A percentile compares a stretch with the other conserved stretches of the same genome.
Evolutionary conservation across 805 yeast genomes (phyloP).

Genomic region (Zygosaccharomyces bisporus): DNA sequence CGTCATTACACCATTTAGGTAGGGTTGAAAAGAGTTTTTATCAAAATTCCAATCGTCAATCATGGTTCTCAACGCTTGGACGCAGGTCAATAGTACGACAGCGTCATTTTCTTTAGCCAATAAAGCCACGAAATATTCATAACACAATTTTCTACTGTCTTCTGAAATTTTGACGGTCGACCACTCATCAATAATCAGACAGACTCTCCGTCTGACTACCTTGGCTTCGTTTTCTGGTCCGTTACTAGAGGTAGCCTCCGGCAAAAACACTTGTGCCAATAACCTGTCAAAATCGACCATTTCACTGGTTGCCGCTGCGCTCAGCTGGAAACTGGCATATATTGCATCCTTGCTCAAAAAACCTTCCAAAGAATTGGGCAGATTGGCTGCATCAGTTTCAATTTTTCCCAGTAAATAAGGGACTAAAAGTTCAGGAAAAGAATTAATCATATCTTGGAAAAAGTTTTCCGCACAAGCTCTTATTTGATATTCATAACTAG

Average conservation of each 20-base stretch:
- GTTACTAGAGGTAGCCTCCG: slow-evolving; percentile 44
- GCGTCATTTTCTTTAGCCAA: slow-evolving; percentile 58
- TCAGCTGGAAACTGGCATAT: slow-evolving; percentile 76
- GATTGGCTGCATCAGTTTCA: slow-evolving; percentile 37
- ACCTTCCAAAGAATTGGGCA: slow-evolving; percentile 39
- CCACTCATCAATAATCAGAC: slow-evolving; percentile 81
- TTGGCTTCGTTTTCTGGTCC: slow-evolving; percentile 48
- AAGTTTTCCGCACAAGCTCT: slow-evolving; percentile 85
- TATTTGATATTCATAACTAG: slow-evolving; percentile 78
- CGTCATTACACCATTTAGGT: slow-evolving; percentile 48
- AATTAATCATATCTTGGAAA: slow-evolving; percentile 66
- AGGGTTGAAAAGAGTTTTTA: slow-evolving; percentile 64
- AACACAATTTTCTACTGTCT: slow-evolving; percentile 54
- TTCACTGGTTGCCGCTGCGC: slow-evolving; percentile 61
- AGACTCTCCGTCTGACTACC: slow-evolving; percentile 71
- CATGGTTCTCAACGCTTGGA: slow-evolving; percentile 62
- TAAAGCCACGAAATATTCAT: slow-evolving; percentile 51
- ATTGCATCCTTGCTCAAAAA: slow-evolving; percentile 73
- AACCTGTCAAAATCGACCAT: slow-evolving; percentile 66
- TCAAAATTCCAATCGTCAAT: slow-evolving; percentile 87
- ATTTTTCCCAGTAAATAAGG: slow-evolving; percentile 60
- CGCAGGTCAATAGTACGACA: slow-evolving; percentile 76
- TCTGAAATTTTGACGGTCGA: slow-evolving; percentile 58
- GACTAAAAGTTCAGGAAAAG: slow-evolving; percentile 53
- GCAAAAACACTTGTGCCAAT: slow-evolving; percentile 58